Evolutionary conservation across 1,284 basidiomycete species (phyloP).

Genomic region (Agaricales sp.): DNA sequence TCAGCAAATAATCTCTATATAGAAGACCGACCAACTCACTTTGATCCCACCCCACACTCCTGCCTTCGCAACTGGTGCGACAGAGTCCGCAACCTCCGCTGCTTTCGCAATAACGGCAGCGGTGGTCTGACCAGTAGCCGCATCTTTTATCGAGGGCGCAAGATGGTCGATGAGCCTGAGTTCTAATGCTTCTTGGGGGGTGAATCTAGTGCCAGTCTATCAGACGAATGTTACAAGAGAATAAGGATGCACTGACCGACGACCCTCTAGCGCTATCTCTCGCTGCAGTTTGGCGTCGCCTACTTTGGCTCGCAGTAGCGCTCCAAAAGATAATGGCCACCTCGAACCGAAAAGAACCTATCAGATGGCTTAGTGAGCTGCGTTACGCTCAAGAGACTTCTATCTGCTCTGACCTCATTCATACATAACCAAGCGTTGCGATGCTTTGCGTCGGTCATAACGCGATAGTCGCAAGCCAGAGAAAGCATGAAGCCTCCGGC

Average conservation of each 20-base stretch:
- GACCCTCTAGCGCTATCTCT: conserved; percentile 75
- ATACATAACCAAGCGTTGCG: conserved; percentile 81
- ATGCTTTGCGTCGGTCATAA: conserved; percentile 77
- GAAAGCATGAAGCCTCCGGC: conserved; percentile 80
- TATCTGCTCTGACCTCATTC: conserved; percentile 64
- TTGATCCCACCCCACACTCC: conserved; percentile 66
- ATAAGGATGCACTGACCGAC: too few relatives aligned
- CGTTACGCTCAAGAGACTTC: not conserved
- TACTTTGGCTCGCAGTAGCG: conserved; percentile 60
- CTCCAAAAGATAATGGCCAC: conserved; percentile 66
- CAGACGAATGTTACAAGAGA: too few relatives aligned
- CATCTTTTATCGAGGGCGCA: conserved; percentile 32
- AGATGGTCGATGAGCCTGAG: conserved; percentile 68
- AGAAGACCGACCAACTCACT: conserved; percentile 21
- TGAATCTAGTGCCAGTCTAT: too few relatives aligned
- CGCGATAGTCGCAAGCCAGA: conserved; percentile 80
- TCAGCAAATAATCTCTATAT: not conserved
- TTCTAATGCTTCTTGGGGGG: conserved; percentile 60
- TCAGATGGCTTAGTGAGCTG: conserved; percentile 2
- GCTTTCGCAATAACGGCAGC: conserved; percentile 54
- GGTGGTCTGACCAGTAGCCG: conserved; percentile 18
- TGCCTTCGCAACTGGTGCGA: conserved; percentile 34
- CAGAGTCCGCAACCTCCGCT: conserved; percentile 41
- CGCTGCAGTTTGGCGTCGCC: conserved; percentile 52
- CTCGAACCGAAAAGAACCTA: conserved; percentile 78